Conservation (phyloP, 495 filamentous ascomycete genomes). For the Lepraria neglecta region DNA sequence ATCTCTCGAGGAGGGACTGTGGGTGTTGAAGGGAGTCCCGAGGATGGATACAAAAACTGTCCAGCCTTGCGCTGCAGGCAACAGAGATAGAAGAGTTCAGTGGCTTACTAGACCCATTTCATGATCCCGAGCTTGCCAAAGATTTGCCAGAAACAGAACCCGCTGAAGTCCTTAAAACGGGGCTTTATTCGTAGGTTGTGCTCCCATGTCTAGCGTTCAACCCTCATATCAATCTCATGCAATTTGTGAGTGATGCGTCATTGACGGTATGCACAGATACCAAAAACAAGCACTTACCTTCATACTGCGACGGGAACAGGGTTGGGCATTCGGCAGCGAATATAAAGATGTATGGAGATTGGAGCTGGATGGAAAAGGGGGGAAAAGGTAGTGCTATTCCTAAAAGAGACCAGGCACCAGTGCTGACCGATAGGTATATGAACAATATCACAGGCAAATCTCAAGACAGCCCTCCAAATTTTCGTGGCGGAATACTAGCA, state of each 20-base stretch:
- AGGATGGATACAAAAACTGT: too few species aligned
- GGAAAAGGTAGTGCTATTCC: not conserved
- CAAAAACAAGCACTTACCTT: constrained; percentile 44
- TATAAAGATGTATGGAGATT: constrained; percentile 28
- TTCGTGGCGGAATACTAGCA: constrained; percentile 38
- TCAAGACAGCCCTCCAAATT: constrained; percentile 29
- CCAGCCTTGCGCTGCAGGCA: too few species aligned
- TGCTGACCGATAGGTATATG: constrained; percentile 22
- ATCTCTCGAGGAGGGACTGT: too few species aligned
- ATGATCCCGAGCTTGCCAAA: not conserved
- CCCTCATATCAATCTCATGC: too few species aligned
- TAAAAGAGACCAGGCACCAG: not conserved
- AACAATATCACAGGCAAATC: constrained; percentile 28
- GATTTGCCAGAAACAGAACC: not conserved
- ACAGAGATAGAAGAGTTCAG: not conserved
- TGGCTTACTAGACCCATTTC: not conserved
- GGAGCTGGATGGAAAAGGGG: not conserved
- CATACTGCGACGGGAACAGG: constrained; percentile 36
- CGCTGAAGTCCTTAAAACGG: not conserved
- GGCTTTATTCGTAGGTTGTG: not conserved
- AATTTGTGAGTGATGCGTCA: not conserved
- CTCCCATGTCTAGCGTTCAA: too few species aligned
- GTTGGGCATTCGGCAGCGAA: constrained; percentile 30
- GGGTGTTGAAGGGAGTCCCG: too few species aligned
- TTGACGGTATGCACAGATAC: constrained; percentile 29